Evolutionary conservation across 1,284 basidiomycete genomes (phyloP).

Genomic region (Ceratobasidium sp.): DNA sequence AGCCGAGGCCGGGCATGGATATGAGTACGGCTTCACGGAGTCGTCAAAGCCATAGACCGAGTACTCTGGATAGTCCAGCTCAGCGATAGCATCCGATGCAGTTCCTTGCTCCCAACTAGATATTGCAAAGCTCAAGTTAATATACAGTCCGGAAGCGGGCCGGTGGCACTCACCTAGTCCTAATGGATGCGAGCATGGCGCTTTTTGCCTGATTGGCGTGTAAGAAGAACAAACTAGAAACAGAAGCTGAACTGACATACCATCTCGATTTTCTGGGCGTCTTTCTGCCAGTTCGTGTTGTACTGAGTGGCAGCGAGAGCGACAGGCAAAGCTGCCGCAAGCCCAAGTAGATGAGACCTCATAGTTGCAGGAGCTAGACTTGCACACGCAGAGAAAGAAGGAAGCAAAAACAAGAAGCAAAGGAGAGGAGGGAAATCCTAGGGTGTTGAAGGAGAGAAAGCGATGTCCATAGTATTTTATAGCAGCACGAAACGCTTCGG

Average conservation of each 20-base stretch:
- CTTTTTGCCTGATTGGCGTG: conserved; percentile 41
- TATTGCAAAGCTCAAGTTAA: not conserved
- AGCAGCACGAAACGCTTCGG: no score
- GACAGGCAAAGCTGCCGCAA: not conserved
- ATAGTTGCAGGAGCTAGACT: not conserved
- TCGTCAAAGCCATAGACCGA: conserved; percentile 47
- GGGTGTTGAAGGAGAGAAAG: no score
- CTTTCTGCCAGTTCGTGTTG: conserved; percentile 5
- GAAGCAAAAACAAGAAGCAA: not conserved
- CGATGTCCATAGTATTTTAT: no score
- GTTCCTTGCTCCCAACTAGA: conserved; percentile 52
- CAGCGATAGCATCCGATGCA: conserved; percentile 49
- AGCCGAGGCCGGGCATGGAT: conserved; percentile 44
- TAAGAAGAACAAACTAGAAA: not conserved
- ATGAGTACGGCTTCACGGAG: conserved; percentile 1
- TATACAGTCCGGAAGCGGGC: not conserved
- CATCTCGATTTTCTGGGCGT: conserved; percentile 7
- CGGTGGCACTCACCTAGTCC: conserved; percentile 45
- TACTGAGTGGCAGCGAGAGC: not conserved
- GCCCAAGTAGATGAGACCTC: conserved; percentile 4
- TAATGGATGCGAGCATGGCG: conserved; percentile 49
- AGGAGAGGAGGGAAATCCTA: not conserved
- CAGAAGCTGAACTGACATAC: not conserved
- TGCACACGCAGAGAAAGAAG: not conserved
- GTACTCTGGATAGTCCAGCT: conserved; percentile 50